These are phyloP conservation scores for Ceratobasidium sp. DNA, from an alignment of 1,284 basidiomycete species.

Conservation along the genomic window DNA sequence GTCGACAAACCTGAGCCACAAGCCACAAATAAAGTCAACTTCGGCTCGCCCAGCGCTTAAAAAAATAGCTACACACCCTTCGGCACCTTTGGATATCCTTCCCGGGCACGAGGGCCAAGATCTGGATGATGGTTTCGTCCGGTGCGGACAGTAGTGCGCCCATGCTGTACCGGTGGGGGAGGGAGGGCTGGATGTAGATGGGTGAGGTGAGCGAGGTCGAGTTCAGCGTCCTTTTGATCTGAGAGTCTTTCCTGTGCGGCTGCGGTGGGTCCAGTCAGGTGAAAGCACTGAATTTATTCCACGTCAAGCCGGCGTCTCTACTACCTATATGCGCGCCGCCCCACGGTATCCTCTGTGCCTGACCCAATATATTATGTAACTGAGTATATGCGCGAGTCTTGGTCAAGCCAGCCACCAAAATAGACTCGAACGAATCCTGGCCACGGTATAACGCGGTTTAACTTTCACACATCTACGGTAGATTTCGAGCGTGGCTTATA, in stretches of 20 bases:
- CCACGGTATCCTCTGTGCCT: neutral
- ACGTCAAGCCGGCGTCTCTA: neutral
- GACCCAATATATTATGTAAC: neutral
- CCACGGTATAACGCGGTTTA: too few species aligned
- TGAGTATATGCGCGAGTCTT: too few species aligned
- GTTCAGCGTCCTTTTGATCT: neutral
- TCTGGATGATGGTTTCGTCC: conserved; percentile 12
- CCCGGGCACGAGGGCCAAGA: neutral
- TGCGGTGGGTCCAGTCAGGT: neutral
- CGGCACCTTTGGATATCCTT: conserved; percentile 12
- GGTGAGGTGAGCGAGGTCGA: neutral
- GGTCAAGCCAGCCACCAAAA: too few species aligned
- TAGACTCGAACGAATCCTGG: too few species aligned
- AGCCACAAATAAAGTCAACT: too few species aligned
- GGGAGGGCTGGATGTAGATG: neutral
- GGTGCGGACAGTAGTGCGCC: neutral
- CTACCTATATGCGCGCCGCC: conserved; percentile 9
- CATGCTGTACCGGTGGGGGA: neutral
- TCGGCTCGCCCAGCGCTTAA: neutral
- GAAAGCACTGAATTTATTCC: neutral
- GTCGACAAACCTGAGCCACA: conserved; percentile 20
- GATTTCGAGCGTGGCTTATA: too few species aligned
- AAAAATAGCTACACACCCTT: conserved; percentile 2
- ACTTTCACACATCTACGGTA: too few species aligned
- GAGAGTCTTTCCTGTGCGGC: neutral